Conservation (phyloP, 2,329 filamentous ascomycete species). For the Fusarium continuum region DNA sequence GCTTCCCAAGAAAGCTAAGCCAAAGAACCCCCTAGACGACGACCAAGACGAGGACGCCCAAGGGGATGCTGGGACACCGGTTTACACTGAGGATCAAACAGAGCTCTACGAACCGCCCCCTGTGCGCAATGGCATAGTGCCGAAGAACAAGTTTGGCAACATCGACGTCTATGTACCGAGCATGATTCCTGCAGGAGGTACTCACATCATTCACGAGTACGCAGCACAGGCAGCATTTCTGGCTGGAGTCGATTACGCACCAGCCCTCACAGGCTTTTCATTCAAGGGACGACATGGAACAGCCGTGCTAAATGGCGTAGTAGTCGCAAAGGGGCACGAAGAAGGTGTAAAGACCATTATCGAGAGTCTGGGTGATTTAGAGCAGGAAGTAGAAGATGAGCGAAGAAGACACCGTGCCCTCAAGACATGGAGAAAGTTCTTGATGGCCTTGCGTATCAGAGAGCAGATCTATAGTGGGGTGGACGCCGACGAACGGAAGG, state of each 20-base stretch:
- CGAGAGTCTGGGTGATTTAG: conserved; percentile 71
- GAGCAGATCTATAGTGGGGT: conserved; percentile 74
- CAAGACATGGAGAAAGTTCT: conserved; percentile 72
- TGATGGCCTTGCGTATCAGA: conserved; percentile 79
- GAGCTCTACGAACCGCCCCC: conserved; percentile 79
- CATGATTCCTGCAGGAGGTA: conserved; percentile 87
- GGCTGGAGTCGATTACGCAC: conserved; percentile 84
- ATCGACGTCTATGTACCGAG: conserved; percentile 91
- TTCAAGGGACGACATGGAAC: conserved; percentile 89
- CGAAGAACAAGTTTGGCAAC: conserved; percentile 93
- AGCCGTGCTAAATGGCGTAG: conserved; percentile 79
- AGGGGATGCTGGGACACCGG: conserved; percentile 59
- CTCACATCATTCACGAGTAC: conserved; percentile 70
- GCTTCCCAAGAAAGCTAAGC: conserved; percentile 60
- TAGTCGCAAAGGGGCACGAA: conserved; percentile 76
- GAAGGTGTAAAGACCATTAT: conserved; percentile 79
- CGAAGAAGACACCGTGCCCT: conserved; percentile 77
- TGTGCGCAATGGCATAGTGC: conserved; percentile 77
- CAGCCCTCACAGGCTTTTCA: conserved; percentile 88
- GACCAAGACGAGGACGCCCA: conserved; percentile 44
- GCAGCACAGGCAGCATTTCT: conserved; percentile 77
- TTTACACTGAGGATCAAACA: conserved; percentile 73
- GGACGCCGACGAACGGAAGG: conserved; percentile 56
- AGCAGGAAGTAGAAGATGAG: conserved; percentile 71
- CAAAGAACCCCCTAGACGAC: conserved; percentile 39